Evolutionary conservation across 2,329 filamentous ascomycete genomes (phyloP).

Genomic region (Penicillium sp.): DNA sequence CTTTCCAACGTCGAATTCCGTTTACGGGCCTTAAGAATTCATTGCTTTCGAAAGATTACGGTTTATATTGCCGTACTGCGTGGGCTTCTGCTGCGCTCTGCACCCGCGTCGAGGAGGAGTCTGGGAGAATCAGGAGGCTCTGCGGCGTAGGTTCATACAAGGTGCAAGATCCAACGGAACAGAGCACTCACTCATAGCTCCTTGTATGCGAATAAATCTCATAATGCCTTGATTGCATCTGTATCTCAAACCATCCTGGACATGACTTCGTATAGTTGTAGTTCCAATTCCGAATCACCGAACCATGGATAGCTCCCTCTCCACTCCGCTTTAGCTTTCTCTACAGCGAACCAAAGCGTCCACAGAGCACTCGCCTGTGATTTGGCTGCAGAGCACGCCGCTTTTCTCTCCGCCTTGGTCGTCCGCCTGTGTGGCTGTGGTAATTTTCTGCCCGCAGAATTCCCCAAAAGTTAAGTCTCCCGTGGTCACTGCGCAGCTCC

Average conservation of each 20-base stretch:
- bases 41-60: background rate
- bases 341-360: background rate
- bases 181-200: background rate
- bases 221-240: no score
- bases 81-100: slow-evolving; percentile 2
- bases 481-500: background rate
- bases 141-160: background rate
- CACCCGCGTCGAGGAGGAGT: background rate
- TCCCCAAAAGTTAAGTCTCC: background rate
- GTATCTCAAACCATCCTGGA: no score
- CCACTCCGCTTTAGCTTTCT: slow-evolving; percentile 22
- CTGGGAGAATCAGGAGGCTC: slow-evolving; percentile 1
- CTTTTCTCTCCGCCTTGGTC: background rate
- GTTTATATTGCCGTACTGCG: background rate
- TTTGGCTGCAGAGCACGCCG: background rate
- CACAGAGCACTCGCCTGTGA: background rate
- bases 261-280: background rate
- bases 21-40: no score
- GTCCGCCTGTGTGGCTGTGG: background rate
- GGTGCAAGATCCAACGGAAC: background rate
- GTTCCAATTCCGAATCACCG: slow-evolving; percentile 26
- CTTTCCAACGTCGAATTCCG: background rate
- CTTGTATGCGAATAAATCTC: no score
- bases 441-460: background rate
- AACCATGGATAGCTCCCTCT: slow-evolving; percentile 24